A percentile compares a stretch with the other conserved stretches of the same genome.
Conservation (phyloP, 345 rosid species). For the Passiflora organensis region DNA sequence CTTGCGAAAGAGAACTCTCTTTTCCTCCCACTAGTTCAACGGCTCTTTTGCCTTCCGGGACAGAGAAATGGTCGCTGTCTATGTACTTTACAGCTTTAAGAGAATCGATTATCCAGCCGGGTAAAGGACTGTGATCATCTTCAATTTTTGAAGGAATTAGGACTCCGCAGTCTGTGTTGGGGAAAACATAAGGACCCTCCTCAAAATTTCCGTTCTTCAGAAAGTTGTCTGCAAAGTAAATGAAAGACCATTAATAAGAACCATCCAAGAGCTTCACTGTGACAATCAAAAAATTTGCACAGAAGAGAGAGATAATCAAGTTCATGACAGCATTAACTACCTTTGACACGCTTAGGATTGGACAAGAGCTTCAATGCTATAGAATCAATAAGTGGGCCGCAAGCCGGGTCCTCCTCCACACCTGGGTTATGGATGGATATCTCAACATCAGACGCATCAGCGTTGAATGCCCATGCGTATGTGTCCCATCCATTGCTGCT, state of each 20-base stretch:
- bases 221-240: constrained; percentile 42
- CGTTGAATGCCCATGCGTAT: constrained; percentile 66
- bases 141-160: constrained; percentile 64
- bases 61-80: constrained; percentile 47
- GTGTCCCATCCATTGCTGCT: constrained; percentile 88
- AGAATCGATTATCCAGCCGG: constrained; percentile 81
- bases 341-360: constrained; percentile 38
- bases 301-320: too few species aligned
- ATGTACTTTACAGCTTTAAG: constrained; percentile 74
- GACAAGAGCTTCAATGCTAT: constrained; percentile 47
- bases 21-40: constrained; percentile 69
- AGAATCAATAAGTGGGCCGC: constrained; percentile 78
- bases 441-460: constrained; percentile 37
- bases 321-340: too few species aligned
- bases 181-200: constrained; percentile 62
- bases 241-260: not conserved
- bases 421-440: constrained; percentile 73
- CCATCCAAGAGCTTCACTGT: not conserved
- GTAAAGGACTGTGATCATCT: constrained; percentile 61
- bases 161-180: constrained; percentile 52
- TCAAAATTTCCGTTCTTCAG: constrained; percentile 71
- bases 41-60: constrained; percentile 52
- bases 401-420: constrained; percentile 61
- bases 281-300: not conserved
- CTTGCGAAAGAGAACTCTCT: constrained; percentile 67